Evolutionary conservation across 2,329 filamentous ascomycete species (phyloP).

Genomic region (Stemphylium lycopersici): DNA sequence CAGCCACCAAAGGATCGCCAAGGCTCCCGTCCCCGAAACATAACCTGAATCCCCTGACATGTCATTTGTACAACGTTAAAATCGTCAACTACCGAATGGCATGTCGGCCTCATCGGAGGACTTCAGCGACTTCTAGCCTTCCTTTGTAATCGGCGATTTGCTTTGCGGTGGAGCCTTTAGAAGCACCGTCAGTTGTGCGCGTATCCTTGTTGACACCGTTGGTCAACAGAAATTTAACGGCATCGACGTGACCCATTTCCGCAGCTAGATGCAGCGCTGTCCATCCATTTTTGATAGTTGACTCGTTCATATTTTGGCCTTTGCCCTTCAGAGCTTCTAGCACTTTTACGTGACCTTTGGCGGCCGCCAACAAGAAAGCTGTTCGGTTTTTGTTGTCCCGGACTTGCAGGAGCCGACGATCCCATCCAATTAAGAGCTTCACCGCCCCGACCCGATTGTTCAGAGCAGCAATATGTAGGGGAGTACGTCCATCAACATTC

Average conservation of each 20-base stretch:
- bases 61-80: not conserved
- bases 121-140: not conserved
- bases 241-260: slow-evolving; percentile 15
- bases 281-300: slow-evolving; percentile 19
- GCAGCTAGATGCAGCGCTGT: slow-evolving; percentile 23
- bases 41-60: not conserved
- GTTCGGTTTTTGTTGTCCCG: slow-evolving; percentile 16
- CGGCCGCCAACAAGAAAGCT: slow-evolving; percentile 20
- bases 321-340: slow-evolving; percentile 15
- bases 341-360: slow-evolving; percentile 17
- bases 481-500: slow-evolving; percentile 21
- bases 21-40: not conserved
- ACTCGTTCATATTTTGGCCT: slow-evolving; percentile 23
- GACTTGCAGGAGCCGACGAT: slow-evolving; percentile 2
- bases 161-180: slow-evolving; percentile 17
- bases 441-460: slow-evolving; percentile 12
- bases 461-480: slow-evolving; percentile 22
- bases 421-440: slow-evolving; percentile 17
- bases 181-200: slow-evolving; percentile 5
- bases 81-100: no score
- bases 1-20: not conserved
- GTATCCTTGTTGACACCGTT: slow-evolving; percentile 19
- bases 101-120: not conserved
- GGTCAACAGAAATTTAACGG: slow-evolving; percentile 13
- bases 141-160: slow-evolving; percentile 18